Evolutionary conservation across 345 rosid species (phyloP).

Genomic region (Microcos paniculata): DNA sequence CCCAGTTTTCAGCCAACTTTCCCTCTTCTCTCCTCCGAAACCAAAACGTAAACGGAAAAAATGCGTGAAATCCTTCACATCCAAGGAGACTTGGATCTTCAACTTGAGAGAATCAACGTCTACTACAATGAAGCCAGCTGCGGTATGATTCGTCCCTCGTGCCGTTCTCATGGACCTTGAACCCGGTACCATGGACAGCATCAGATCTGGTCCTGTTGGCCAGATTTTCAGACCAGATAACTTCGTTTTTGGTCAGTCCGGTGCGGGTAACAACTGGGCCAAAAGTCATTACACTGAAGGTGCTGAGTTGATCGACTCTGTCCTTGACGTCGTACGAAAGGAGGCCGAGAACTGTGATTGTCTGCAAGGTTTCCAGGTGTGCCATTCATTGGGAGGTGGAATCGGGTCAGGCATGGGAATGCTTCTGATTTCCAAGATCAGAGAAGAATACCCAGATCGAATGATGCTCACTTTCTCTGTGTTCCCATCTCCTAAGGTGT

Average conservation of each 20-base stretch:
- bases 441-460: no score
- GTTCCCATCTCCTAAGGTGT: no score
- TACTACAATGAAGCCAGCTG: slow-evolving; percentile 5
- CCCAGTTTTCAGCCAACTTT: no score
- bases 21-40: no score
- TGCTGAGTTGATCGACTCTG: slow-evolving; percentile 34
- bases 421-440: slow-evolving; percentile 59
- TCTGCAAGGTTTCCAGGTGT: no score
- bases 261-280: no score
- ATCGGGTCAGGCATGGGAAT: slow-evolving; percentile 70
- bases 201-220: slow-evolving; percentile 26
- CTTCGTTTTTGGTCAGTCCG: no score
- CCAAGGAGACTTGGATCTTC: neutral
- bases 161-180: slow-evolving; percentile 41
- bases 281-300: slow-evolving; percentile 38
- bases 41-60: no score
- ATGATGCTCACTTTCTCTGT: no score
- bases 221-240: no score
- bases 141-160: slow-evolving; percentile 34
- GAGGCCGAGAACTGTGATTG: no score
- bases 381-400: slow-evolving; percentile 66
- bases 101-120: neutral
- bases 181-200: slow-evolving; percentile 39
- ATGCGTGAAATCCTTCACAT: no score
- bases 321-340: slow-evolving; percentile 36